Evolutionary conservation across 2,329 filamentous ascomycete species (phyloP), one percentile per base, ranked within the genome.

Genomic region (Talaromyces sp.): DNA sequence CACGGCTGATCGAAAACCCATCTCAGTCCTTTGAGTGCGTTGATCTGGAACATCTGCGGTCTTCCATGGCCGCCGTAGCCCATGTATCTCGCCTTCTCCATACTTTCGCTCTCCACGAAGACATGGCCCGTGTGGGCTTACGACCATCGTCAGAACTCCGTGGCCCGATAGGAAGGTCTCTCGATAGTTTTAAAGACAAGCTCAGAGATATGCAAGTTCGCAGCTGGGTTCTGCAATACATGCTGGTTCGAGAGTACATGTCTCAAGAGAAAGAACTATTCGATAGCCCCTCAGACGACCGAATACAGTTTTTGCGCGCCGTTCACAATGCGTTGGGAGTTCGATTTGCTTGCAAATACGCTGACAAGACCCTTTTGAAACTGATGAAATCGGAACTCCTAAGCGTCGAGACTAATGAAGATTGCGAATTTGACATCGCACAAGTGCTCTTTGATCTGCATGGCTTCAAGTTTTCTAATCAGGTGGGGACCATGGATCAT

Each of bases 171-270:
- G 69, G 71, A 12, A 74, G 78, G 70, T 67, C 75, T 38, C 65
- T 78, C 29, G 70, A 79, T 57, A 71, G 75, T 43, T 78, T 89
- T 65, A 82, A 87, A 60, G 86, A 84, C 59, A 91, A 88, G 68
- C 79, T 97, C 50, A 87, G 91, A 46, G 92, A 97, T 66, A 89
- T 96, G 81, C 88, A 96, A 68, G 85, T 96, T 3, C 87, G 91
- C 35, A 85, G 88, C 11, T 97, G 94, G 93, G 91, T 90, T 41
- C 77, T 97, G 43, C 87, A 93, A 64, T 99, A 97, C 70, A 84
- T 85, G 0, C 77, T 97, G 56, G 74, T 97, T 50, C 89, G 88
- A 69, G 88, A 92, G 63, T 89, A 85, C 3, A 86, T 92, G 29
- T 75, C 79, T 6, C 89, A 92, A 65, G 85, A 89, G 65, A 74